phyloP scores from a whole-genome alignment of 2,329 filamentous ascomycete species.

The Nemania sp. region DNA sequence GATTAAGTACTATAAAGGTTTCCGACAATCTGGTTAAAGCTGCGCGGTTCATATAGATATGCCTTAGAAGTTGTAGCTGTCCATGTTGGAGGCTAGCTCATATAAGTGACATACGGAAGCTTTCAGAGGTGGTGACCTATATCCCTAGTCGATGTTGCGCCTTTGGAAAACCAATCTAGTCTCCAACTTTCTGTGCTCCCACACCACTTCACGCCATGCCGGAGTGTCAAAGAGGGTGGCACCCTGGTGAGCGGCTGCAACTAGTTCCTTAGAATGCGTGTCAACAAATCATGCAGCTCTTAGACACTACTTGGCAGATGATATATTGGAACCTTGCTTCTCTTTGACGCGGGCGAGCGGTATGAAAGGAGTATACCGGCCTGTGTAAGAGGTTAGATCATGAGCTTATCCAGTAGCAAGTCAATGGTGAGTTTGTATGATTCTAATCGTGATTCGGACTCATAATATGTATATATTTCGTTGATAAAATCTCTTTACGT shows the following conservation, averaged over 20 bases:
- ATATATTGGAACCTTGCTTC: too few species aligned
- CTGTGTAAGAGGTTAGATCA: too few species aligned
- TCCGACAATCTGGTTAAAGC: conserved; percentile 17
- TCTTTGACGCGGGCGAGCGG: too few species aligned
- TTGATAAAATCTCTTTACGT: too few species aligned
- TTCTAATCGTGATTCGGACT: too few species aligned
- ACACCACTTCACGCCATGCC: conserved; percentile 9
- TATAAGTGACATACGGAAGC: conserved; percentile 16
- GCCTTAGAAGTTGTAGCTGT: conserved; percentile 9
- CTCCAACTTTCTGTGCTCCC: conserved; percentile 9
- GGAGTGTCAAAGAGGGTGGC: too few species aligned
- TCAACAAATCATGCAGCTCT: conserved; percentile 31
- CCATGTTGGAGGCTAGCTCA: not conserved
- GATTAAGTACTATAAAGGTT: conserved; percentile 21
- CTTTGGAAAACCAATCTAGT: conserved; percentile 2
- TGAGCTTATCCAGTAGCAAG: too few species aligned
- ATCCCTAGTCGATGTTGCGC: not conserved
- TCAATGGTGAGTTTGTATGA: too few species aligned
- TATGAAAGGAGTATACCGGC: too few species aligned
- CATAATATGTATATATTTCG: too few species aligned
- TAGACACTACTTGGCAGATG: conserved; percentile 24
- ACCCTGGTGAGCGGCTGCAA: too few species aligned
- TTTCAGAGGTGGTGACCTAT: not conserved
- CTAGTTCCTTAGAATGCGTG: conserved; percentile 34
- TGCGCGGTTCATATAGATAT: conserved; percentile 17